Base-by-base conservation (phyloP, 129 eudicot species). In the Centrapalus pauciflorus region DNA sequence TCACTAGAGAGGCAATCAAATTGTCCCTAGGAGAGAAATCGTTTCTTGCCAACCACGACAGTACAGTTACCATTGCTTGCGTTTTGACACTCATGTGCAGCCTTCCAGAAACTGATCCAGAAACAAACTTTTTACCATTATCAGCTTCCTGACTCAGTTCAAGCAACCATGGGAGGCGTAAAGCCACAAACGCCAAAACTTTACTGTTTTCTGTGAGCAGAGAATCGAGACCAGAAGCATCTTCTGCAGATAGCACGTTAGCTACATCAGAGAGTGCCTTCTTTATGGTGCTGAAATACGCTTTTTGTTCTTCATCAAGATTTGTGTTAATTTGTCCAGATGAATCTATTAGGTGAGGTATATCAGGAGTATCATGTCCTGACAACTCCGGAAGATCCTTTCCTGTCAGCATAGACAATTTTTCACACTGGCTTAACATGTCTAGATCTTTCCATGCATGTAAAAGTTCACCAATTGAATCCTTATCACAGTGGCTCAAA, bases 361-460 rank as follows among this genome's bases (percentile, higher is more conserved):
- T 67, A 64, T 74, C 83, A 76, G 11, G 68, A 14, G 55, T 67
- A 64, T 73, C 78, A 48, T 72, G 82, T 9, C 61, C 82, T 19
- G 78, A 76, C 29, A 74, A 70, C 16, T 85, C 81, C 4, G 87
- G 80, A 75, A 85, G 82, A 38, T 81, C 83, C 33, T 76, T 79
- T 51, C 88, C 90, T 3, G 90, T 80, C 80, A 82, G 56, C 69
- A 52, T 55, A 56, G 77, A 64, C 48, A 94, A 51, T 12, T 79
- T 77, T 64, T 89, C 97, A 72, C 90, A 86, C 52, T 94, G 95
- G 52, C 77, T 88, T 70, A 73, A 79, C 81, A 89, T 80, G 75
- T 94, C 99, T 2, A 94, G 77, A 80, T 94, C 97, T 75, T 94
- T 89, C 99, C 99, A 94, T 35, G 87, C 97, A 70, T 82, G 69